Evolutionary conservation across 306 rosid species (phyloP), one percentile per base, ranked within the genome.

Genomic region (Cicer yamashitae): DNA sequence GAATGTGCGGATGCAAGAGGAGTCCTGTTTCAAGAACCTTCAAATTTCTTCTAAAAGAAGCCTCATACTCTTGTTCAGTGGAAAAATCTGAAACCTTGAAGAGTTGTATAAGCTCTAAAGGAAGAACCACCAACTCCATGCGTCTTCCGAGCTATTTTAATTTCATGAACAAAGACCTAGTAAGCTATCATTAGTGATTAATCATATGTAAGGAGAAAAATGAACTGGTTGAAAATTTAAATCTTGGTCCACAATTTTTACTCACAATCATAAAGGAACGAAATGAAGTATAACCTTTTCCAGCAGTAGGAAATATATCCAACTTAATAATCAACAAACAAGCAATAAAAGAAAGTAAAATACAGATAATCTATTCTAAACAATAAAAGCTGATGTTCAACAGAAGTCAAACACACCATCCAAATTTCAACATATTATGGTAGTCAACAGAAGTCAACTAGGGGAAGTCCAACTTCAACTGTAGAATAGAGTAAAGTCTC

Each of bases 21-120:
- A 94, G 86, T 20, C 96, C 97, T 34, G 89, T 85, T 84, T 94
- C 97, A 17, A 94, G 89, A 82, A 94, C 78, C 85, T 90, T 94
- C 80, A 92, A 78, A 79, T 89, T 85, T 75, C 94, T 87, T 82
- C 92, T 90, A 77, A 89, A 88, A 91, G 89, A 92, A 81, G 87
- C 91, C 85, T 87, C 96, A 46, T 85, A 88, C 57, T 94, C 97
- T 78, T 84, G 90, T 73, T 77, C 90, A 75, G 67, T 85, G 17
- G 91, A 85, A 73, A 94, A 90, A 79, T 94, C 99, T 40, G 84
- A 84, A 67, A 86, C 70, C 81, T 83, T 88, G 75, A 90, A 88
- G 89, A 91, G 89, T 78, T 88, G 99, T 15, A 94, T 85, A 10
- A 92, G 82, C 90, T 94, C 99, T 13, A 94, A 86, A 1, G 99